These are phyloP conservation scores for Neurospora sp. DNA, from an alignment of 495 filamentous ascomycete genomes.

Conservation along the genomic window DNA sequence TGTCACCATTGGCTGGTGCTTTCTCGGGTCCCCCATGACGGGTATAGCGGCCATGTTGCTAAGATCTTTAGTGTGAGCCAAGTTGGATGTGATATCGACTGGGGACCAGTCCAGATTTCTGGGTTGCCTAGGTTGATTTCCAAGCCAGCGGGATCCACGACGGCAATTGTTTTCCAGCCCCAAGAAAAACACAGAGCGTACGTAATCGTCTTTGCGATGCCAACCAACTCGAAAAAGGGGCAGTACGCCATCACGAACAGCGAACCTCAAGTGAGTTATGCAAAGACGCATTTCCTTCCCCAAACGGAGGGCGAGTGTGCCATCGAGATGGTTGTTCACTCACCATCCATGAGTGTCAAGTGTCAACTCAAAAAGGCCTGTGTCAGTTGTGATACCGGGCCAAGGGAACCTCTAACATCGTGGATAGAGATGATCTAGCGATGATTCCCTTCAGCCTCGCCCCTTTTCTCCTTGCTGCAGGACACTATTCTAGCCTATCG, in stretches of 20 bases:
- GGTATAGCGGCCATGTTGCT: not conserved
- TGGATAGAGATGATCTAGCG: not conserved
- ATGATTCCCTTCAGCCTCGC: not conserved
- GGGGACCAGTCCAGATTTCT: not conserved
- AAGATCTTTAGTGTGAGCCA: not conserved
- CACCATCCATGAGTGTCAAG: not conserved
- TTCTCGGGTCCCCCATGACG: not conserved
- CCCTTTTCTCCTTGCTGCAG: not conserved
- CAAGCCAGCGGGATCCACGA: not conserved
- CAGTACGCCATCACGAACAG: not conserved
- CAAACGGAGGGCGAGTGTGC: not conserved
- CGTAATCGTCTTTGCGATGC: not conserved
- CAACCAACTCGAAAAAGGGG: not conserved
- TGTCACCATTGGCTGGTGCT: not conserved
- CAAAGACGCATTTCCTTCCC: not conserved
- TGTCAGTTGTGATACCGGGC: not conserved
- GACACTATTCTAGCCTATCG: not conserved
- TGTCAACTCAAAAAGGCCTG: not conserved
- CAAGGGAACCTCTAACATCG: not conserved
- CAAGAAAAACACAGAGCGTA: not conserved
- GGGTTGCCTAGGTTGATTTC: not conserved
- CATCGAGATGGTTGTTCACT: not conserved
- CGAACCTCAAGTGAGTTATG: not conserved
- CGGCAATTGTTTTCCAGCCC: not conserved
- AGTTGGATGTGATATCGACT: not conserved